Evolutionary conservation across 2,329 filamentous ascomycete species (phyloP).

Genomic region (Apiospora sp.): DNA sequence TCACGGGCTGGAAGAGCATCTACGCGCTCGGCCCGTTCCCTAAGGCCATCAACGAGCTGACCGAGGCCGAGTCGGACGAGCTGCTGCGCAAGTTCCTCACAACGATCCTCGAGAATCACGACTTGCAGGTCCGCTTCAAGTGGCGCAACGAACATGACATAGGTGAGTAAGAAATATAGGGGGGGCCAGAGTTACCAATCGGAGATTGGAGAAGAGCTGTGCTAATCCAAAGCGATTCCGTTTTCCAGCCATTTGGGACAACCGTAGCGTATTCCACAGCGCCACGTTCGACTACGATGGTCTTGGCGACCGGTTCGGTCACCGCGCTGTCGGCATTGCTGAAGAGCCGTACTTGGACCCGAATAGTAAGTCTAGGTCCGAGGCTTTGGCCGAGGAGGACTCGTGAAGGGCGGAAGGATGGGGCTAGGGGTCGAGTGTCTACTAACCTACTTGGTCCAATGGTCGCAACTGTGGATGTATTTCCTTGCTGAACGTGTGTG

Average conservation of each 20-base stretch:
- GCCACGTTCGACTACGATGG: conserved; percentile 66
- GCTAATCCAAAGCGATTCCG: not conserved
- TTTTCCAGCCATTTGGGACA: conserved; percentile 65
- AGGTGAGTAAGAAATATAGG: conserved; percentile 41
- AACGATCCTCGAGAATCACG: conserved; percentile 55
- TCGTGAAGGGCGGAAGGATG: not conserved
- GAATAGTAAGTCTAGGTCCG: conserved; percentile 51
- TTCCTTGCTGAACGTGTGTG: not conserved
- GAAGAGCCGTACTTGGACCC: conserved; percentile 64
- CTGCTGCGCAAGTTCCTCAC: conserved; percentile 52
- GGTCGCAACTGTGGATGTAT: not conserved
- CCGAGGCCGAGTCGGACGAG: conserved; percentile 50
- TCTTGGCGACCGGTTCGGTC: conserved; percentile 57
- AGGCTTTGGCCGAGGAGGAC: conserved; percentile 20
- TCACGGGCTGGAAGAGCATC: conserved; percentile 66
- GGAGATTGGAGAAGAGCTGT: not conserved
- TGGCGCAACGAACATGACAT: conserved; percentile 55
- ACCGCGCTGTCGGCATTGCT: conserved; percentile 62
- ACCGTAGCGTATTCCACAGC: conserved; percentile 64
- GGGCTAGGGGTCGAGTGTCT: not conserved
- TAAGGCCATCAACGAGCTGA: conserved; percentile 52
- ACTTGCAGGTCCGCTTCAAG: conserved; percentile 56
- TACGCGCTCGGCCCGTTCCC: conserved; percentile 53
- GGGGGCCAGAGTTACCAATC: not conserved
- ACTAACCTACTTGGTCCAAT: not conserved